A percentile compares a stretch with the other conserved stretches of the same genome.
Conservation (phyloP, 257 asterid genomes). For the Nicotiana noctiflora region DNA sequence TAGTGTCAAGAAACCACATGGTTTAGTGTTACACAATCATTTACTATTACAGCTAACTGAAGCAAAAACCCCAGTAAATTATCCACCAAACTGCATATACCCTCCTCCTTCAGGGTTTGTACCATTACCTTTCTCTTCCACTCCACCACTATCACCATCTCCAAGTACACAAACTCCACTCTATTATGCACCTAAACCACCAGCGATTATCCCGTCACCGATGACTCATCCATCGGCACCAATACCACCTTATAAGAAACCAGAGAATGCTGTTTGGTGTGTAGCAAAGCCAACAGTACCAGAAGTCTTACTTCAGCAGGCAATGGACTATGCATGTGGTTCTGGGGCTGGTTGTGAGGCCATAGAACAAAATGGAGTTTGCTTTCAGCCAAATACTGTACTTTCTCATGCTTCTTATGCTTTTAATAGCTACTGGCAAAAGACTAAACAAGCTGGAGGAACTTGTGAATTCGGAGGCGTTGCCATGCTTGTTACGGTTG, state of each 20-base stretch:
- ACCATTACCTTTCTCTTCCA: too few relatives aligned
- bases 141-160: too few relatives aligned
- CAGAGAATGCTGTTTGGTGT: slow-evolving; percentile 10
- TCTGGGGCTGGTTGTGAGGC: slow-evolving; percentile 21
- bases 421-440: slow-evolving; percentile 7
- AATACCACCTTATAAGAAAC: background rate
- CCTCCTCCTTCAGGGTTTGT: too few relatives aligned
- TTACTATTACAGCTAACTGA: background rate
- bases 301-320: slow-evolving; percentile 6
- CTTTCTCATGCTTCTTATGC: slow-evolving; percentile 16
- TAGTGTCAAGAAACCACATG: background rate
- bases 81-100: background rate
- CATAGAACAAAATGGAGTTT: background rate
- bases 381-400: slow-evolving; percentile 2
- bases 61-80: background rate
- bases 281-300: slow-evolving; percentile 6
- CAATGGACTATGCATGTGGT: slow-evolving; percentile 22
- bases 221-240: background rate
- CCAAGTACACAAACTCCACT: background rate
- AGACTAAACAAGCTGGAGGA: background rate
- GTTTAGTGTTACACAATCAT: background rate
- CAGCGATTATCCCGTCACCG: background rate
- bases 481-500: background rate
- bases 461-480: slow-evolving; percentile 12
- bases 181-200: background rate